A percentile compares a stretch with the other conserved stretches of the same genome.
Evolutionary conservation across 2,329 filamentous ascomycete species (phyloP).

Genomic region (Hypoxylon sp.): DNA sequence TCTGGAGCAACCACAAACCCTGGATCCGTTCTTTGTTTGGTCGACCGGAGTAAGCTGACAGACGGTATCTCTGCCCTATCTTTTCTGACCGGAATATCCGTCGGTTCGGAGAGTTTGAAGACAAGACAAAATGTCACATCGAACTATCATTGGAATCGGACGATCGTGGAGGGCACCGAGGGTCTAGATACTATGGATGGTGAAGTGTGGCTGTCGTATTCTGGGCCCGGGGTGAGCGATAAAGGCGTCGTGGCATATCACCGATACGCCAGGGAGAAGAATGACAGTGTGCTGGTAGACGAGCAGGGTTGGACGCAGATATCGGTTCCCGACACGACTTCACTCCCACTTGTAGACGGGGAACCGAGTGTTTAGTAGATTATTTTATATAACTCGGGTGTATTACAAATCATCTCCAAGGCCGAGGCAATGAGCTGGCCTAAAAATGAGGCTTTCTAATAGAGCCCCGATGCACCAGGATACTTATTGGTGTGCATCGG

Average conservation of each 20-base stretch:
- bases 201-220: conserved; percentile 52
- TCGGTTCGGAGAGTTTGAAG: conserved; percentile 40
- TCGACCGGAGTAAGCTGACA: conserved; percentile 51
- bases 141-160: conserved; percentile 54
- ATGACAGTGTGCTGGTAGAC: conserved; percentile 47
- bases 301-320: conserved; percentile 45
- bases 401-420: no score
- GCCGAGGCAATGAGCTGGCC: no score
- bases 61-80: conserved; percentile 47
- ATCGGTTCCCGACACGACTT: conserved; percentile 43
- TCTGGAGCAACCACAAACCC: conserved; percentile 50
- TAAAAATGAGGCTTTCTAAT: no score
- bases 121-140: conserved; percentile 54
- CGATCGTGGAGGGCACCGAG: conserved; percentile 53
- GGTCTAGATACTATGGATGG: conserved; percentile 50
- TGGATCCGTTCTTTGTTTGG: conserved; percentile 52
- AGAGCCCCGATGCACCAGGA: no score
- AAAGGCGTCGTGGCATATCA: conserved; percentile 44
- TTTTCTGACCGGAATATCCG: conserved; percentile 46
- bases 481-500: no score
- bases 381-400: not conserved
- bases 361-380: conserved; percentile 38
- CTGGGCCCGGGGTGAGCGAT: conserved; percentile 35
- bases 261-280: conserved; percentile 48
- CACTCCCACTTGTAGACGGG: conserved; percentile 44